phyloP scores from a whole-genome alignment of 257 asterid genomes.

The Plantago major region DNA sequence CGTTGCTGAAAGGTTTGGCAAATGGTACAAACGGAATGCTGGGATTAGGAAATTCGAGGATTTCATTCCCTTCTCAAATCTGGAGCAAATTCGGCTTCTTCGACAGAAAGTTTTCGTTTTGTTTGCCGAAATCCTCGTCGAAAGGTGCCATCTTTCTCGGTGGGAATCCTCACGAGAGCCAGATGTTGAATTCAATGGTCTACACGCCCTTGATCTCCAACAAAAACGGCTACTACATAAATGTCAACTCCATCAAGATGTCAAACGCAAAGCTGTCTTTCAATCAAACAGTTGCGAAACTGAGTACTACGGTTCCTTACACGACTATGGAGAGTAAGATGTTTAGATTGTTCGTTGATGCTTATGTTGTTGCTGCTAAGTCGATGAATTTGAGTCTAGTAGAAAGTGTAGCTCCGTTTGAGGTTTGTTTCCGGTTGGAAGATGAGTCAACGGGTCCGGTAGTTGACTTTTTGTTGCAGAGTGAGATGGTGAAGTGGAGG shows the following conservation, averaged over 20 bases:
- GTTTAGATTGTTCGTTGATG: constrained; percentile 36
- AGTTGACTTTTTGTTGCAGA: constrained; percentile 68
- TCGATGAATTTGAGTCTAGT: constrained; percentile 44
- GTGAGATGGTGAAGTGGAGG: constrained; percentile 89
- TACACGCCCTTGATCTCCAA: constrained; percentile 52
- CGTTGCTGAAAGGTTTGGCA: constrained; percentile 50
- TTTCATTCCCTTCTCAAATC: constrained; percentile 62
- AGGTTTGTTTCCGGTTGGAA: constrained; percentile 49
- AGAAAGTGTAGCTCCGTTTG: constrained; percentile 58
- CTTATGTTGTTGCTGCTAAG: constrained; percentile 41
- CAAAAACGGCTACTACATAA: constrained; percentile 45
- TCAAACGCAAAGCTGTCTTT: constrained; percentile 41
- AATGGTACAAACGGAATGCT: constrained; percentile 54
- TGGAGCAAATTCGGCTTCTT: constrained; percentile 50
- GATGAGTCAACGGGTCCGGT: constrained; percentile 44
- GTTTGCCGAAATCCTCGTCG: constrained; percentile 39
- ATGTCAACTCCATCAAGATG: constrained; percentile 51
- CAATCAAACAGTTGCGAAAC: constrained; percentile 35
- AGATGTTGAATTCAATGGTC: constrained; percentile 27
- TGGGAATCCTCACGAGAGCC: constrained; percentile 35
- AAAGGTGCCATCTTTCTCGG: constrained; percentile 60
- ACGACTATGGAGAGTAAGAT: constrained; percentile 52
- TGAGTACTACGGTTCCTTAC: constrained; percentile 55
- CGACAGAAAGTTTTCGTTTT: constrained; percentile 53
- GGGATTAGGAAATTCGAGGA: constrained; percentile 64